phyloP scores from a whole-genome alignment of 2,329 filamentous ascomycete genomes.

The Alternaria gaisen region DNA sequence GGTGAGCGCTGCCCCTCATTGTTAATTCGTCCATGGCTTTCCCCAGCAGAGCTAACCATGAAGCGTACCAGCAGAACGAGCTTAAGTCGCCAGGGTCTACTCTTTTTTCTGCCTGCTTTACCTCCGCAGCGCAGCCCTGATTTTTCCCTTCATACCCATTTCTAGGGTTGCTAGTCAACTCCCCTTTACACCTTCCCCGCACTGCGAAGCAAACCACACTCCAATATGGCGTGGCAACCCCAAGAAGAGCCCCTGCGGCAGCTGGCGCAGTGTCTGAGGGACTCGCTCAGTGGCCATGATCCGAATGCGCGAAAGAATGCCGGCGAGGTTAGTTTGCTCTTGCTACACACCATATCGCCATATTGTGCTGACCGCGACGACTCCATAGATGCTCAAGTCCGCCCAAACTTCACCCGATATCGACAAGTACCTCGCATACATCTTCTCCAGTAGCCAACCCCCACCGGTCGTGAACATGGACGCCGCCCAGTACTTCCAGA shows the following conservation, averaged over 20 bases:
- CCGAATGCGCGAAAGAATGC: slow-evolving; percentile 85
- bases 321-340: slow-evolving; percentile 72
- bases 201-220: slow-evolving; percentile 24
- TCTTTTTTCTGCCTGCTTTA: slow-evolving; percentile 20
- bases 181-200: slow-evolving; percentile 20
- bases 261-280: slow-evolving; percentile 86
- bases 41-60: slow-evolving; percentile 46
- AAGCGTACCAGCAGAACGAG: slow-evolving; percentile 39
- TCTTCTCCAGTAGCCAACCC: slow-evolving; percentile 76
- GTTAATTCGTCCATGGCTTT: slow-evolving; percentile 32
- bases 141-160: slow-evolving; percentile 10
- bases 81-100: slow-evolving; percentile 35
- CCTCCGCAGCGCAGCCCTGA: slow-evolving; percentile 18
- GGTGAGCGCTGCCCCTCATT: slow-evolving; percentile 38
- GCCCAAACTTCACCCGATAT: slow-evolving; percentile 90
- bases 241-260: slow-evolving; percentile 86
- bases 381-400: slow-evolving; percentile 83
- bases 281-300: slow-evolving; percentile 88
- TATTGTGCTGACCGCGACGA: slow-evolving; percentile 36
- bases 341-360: slow-evolving; percentile 14
- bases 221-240: slow-evolving; percentile 89
- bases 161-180: slow-evolving; percentile 13
- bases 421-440: slow-evolving; percentile 94
- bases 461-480: slow-evolving; percentile 69
- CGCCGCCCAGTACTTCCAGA: slow-evolving; percentile 72